Percentiles rank a stretch among this genome's conserved stretches.
Conservation (phyloP, 306 rosid genomes). For the Gillenia trifoliata region DNA sequence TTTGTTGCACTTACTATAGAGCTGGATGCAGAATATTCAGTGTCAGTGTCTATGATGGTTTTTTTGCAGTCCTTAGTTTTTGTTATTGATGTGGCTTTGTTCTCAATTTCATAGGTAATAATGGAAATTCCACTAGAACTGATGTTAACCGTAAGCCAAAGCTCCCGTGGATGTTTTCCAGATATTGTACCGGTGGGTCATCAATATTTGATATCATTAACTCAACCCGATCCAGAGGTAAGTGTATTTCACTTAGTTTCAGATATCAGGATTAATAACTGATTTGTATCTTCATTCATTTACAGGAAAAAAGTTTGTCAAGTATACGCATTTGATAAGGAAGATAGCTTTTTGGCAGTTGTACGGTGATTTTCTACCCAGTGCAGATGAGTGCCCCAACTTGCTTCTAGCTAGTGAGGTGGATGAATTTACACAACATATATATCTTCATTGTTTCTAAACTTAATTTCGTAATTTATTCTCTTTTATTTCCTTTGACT, state of each 20-base stretch:
- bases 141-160: conserved; percentile 84
- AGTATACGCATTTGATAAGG: conserved; percentile 63
- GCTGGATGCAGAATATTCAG: not conserved
- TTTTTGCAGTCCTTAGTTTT: not conserved
- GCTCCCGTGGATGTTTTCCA: conserved; percentile 96
- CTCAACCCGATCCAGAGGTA: conserved; percentile 94
- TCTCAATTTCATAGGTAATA: conserved; percentile 53
- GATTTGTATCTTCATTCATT: not conserved
- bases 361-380: conserved; percentile 86
- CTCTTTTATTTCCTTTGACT: no score
- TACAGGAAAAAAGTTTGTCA: not conserved
- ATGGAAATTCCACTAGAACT: conserved; percentile 95
- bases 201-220: conserved; percentile 89
- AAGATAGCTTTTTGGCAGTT: conserved; percentile 92
- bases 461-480: not conserved
- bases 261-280: not conserved
- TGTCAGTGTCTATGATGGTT: not conserved
- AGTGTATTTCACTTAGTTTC: conserved; percentile 10
- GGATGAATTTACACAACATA: conserved; percentile 13
- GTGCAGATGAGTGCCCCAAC: conserved; percentile 83
- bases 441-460: not conserved
- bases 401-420: conserved; percentile 91
- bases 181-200: conserved; percentile 89
- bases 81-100: conserved; percentile 9
- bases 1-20: not conserved